These are phyloP conservation scores for Beauveria brongniartii DNA, from an alignment of 2,329 filamentous ascomycete species.

Conservation along the genomic window DNA sequence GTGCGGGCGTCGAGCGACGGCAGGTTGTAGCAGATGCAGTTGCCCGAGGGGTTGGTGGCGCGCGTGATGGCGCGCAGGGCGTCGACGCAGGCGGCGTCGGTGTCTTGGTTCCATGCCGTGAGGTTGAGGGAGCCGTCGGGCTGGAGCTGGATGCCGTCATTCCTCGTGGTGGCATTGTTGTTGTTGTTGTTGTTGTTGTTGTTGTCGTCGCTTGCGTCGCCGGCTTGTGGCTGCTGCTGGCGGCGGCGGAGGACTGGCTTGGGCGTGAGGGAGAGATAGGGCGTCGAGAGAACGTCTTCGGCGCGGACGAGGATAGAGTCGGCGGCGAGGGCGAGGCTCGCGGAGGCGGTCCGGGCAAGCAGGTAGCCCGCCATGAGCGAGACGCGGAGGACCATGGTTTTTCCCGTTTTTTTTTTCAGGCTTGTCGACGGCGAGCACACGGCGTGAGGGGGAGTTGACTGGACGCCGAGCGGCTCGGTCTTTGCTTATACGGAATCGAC, in stretches of 20 bases:
- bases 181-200: neutral
- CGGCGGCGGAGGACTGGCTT: neutral
- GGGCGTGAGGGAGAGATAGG: constrained; percentile 2
- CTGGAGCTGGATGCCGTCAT: constrained; percentile 26
- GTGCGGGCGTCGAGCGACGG: constrained; percentile 58
- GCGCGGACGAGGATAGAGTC: neutral
- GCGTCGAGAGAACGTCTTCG: constrained; percentile 6
- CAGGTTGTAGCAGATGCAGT: constrained; percentile 77
- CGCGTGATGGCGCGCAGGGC: constrained; percentile 47
- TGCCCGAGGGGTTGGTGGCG: constrained; percentile 65
- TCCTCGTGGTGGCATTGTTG: neutral
- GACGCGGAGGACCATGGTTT: neutral
- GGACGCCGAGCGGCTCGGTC: too few relatives aligned
- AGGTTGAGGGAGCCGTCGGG: constrained; percentile 41
- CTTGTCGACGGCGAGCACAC: neutral
- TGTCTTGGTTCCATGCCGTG: constrained; percentile 48
- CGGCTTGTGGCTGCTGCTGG: neutral
- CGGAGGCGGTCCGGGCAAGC: neutral
- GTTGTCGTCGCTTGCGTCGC: neutral
- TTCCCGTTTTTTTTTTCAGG: neutral
- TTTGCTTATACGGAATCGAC: neutral
- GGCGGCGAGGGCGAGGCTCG: neutral
- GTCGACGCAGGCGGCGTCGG: constrained; percentile 49
- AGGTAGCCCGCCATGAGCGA: neutral
- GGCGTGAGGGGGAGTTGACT: neutral